These are phyloP conservation scores for Pyrenochaeta sp. DNA, from an alignment of 2,329 filamentous ascomycete genomes.

Conservation along the genomic window DNA sequence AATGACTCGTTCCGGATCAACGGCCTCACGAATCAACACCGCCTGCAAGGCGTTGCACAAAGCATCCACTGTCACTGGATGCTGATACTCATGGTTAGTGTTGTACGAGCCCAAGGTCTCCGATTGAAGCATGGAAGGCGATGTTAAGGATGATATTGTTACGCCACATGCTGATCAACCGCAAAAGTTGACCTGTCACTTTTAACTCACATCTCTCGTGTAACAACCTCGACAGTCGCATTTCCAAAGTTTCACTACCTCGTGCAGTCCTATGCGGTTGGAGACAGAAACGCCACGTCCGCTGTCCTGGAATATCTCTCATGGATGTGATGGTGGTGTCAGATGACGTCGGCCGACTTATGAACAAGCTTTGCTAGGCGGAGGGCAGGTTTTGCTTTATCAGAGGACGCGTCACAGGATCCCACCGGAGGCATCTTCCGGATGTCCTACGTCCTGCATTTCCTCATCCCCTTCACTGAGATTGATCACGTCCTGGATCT, in stretches of 20 bases:
- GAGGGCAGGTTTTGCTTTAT: neutral
- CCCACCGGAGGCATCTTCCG: neutral
- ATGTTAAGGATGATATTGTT: conserved; percentile 4
- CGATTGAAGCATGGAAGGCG: neutral
- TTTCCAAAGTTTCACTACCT: neutral
- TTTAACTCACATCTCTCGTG: conserved; percentile 3
- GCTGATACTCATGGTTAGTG: neutral
- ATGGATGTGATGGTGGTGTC: neutral
- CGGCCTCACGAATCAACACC: conserved; percentile 12
- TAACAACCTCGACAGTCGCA: neutral
- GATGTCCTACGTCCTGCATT: conserved; percentile 12
- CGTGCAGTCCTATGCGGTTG: neutral
- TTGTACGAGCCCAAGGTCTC: neutral
- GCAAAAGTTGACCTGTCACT: conserved; percentile 11
- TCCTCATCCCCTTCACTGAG: neutral
- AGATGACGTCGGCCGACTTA: conserved; percentile 3
- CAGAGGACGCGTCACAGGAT: neutral
- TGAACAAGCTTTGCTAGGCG: conserved; percentile 1
- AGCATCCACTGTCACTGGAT: neutral
- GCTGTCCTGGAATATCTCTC: neutral
- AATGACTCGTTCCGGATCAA: conserved; percentile 25
- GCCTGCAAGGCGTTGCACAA: neutral
- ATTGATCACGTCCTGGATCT: neutral
- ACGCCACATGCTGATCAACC: conserved; percentile 8
- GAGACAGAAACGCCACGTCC: neutral